These are phyloP conservation scores for Chrysopogon serrulatus DNA, from an alignment of 176 grass and related monocot genomes.

Conservation along the genomic window DNA sequence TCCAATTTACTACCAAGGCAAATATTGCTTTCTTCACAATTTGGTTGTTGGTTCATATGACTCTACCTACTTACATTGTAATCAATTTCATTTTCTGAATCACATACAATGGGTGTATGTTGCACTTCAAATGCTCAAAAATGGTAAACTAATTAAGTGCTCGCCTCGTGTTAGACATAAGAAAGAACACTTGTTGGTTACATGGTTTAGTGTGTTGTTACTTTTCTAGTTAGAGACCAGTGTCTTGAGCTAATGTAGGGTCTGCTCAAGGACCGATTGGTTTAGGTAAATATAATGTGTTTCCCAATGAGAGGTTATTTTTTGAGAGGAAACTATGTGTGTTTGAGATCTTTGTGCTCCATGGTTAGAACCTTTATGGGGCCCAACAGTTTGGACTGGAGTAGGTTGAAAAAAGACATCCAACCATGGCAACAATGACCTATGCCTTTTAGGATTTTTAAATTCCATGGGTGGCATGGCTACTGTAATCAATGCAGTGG, in stretches of 20 bases:
- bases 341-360: too few species aligned
- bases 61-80: background rate
- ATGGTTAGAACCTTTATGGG: too few species aligned
- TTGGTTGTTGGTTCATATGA: background rate
- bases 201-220: background rate
- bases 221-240: background rate
- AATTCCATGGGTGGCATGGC: too few species aligned
- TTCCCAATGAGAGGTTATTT: too few species aligned
- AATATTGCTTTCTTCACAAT: background rate
- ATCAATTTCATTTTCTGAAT: background rate
- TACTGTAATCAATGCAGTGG: too few species aligned
- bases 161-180: background rate
- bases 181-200: background rate
- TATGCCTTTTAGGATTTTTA: too few species aligned
- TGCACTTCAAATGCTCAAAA: background rate
- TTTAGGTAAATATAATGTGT: too few species aligned
- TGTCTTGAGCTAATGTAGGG: too few species aligned
- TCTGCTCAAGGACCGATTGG: too few species aligned
- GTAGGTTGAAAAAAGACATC: background rate
- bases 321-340: too few species aligned
- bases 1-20: background rate
- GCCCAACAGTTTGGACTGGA: background rate
- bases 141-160: too few species aligned
- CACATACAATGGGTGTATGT: background rate
- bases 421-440: background rate